A percentile compares a stretch with the other conserved stretches of the same genome.
Evolutionary conservation across 2,329 filamentous ascomycete genomes (phyloP).

Genomic region (Penicillium sp.): DNA sequence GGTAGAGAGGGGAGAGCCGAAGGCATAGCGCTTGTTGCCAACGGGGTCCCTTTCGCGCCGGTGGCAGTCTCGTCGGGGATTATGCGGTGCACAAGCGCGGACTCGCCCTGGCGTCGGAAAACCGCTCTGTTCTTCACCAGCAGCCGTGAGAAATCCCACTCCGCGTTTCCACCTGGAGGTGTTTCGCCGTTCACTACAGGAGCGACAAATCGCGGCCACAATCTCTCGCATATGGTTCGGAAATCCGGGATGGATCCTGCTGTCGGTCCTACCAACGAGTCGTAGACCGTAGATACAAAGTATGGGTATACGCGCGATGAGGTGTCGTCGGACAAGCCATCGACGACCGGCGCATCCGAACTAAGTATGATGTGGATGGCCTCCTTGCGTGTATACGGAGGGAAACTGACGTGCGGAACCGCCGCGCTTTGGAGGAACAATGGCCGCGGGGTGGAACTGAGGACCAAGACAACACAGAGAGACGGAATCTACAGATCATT

Average conservation of each 20-base stretch:
- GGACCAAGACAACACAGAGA: slow-evolving; percentile 73
- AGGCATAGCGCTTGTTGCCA: slow-evolving; percentile 26
- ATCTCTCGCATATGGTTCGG: slow-evolving; percentile 63
- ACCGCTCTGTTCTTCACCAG: slow-evolving; percentile 56
- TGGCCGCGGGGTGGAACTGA: slow-evolving; percentile 66
- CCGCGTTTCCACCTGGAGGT: slow-evolving; percentile 45
- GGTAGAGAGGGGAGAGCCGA: slow-evolving; percentile 42
- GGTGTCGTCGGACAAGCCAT: slow-evolving; percentile 30
- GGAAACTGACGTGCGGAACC: slow-evolving; percentile 76
- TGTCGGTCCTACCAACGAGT: slow-evolving; percentile 77
- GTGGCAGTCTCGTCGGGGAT: slow-evolving; percentile 31
- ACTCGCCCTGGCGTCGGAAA: slow-evolving; percentile 49
- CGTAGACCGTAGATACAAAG: slow-evolving; percentile 82
- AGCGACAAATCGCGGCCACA: slow-evolving; percentile 83
- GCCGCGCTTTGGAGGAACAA: slow-evolving; percentile 68
- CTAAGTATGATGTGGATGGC: slow-evolving; percentile 73
- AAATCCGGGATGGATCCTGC: slow-evolving; percentile 77
- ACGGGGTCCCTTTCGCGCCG: slow-evolving; percentile 18
- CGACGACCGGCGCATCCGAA: slow-evolving; percentile 44
- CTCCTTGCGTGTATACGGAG: slow-evolving; percentile 77
- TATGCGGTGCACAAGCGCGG: slow-evolving; percentile 43
- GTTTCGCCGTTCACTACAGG: slow-evolving; percentile 70
- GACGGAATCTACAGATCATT: slow-evolving; percentile 64
- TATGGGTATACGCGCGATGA: slow-evolving; percentile 53
- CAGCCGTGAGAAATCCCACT: slow-evolving; percentile 80